phyloP scores from a whole-genome alignment of 257 asterid species.

The Cinchona pubescens region DNA sequence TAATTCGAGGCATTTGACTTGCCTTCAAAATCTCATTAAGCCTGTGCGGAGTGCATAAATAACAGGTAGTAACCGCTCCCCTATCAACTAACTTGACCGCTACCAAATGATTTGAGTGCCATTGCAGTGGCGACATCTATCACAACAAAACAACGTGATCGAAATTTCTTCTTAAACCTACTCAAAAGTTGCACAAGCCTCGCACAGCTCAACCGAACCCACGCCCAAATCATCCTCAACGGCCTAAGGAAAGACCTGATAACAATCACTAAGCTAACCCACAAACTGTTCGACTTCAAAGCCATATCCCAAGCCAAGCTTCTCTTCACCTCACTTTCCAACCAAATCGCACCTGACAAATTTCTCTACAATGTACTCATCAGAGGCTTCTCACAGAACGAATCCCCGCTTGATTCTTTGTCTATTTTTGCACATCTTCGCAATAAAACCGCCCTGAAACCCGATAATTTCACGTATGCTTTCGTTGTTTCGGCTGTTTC shows the following conservation, averaged over 20 bases:
- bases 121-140: slow-evolving; percentile 36
- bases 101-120: slow-evolving; percentile 51
- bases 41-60: too few relatives aligned
- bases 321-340: slow-evolving; percentile 38
- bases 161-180: slow-evolving; percentile 45
- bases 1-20: too few relatives aligned
- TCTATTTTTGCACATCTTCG: slow-evolving; percentile 44
- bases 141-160: slow-evolving; percentile 35
- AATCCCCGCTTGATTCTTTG: slow-evolving; percentile 49
- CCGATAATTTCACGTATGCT: slow-evolving; percentile 72
- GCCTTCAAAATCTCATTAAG: too few relatives aligned
- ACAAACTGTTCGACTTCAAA: slow-evolving; percentile 54
- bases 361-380: slow-evolving; percentile 82
- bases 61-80: too few relatives aligned
- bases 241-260: slow-evolving; percentile 39
- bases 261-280: slow-evolving; percentile 64
- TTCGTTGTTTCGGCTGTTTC: slow-evolving; percentile 55
- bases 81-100: not conserved
- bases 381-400: slow-evolving; percentile 49
- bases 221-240: slow-evolving; percentile 61
- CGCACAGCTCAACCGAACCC: slow-evolving; percentile 60
- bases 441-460: slow-evolving; percentile 36
- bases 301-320: slow-evolving; percentile 57
- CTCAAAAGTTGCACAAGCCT: slow-evolving; percentile 44
- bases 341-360: slow-evolving; percentile 51